Evolutionary conservation across 1,284 basidiomycete genomes (phyloP), one percentile per base, ranked within the genome.

Genomic region (Papiliotrema laurentii): DNA sequence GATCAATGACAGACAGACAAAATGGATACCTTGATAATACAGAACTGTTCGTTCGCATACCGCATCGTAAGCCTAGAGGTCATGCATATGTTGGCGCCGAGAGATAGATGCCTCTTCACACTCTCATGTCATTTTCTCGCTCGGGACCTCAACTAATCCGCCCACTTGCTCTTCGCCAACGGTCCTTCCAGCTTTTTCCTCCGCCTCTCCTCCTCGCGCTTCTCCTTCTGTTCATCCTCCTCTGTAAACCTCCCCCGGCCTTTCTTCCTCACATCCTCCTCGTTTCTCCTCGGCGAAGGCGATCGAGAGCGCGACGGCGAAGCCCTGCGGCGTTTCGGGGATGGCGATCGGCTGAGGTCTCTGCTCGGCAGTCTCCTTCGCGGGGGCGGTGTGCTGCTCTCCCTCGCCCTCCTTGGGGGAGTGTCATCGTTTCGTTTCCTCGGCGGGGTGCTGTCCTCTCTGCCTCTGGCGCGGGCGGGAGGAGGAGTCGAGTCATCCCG

Each of bases 131-230:
- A n/a, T n/a, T n/a, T n/a, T n/a, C n/a, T n/a, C n/a, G n/a, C n/a
- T n/a, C n/a, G n/a, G n/a, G n/a, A n/a, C n/a, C n/a, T n/a, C n/a
- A n/a, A n/a, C 24, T 26, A 40, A 40, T 43, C 25, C 25, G 52
- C 61, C 61, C 61, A 65, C 34, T 56, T 58, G 28, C 47, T 54
- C 27, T 51, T 51, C 22, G 38, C 47, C 33, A 60, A 34, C n/a
- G 52, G 45, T 21, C 50, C 58, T 25, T 58, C 56, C 24, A 58
- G 44, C 50, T 61, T 54, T 28, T 45, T 56, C 34, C 35, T 51
- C 37, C 36, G 45, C 26, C 47, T 53, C 40, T 31, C 36, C 38
- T 14, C 38, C 28, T 55, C 24, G 24, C 40, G 16, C 30, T 31
- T 31, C 16, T 10, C 16, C 30, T 31, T 40, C 36, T 45, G 49